These are phyloP conservation scores for Gossypium davidsonii DNA, from an alignment of 441 rosid genomes.

Conservation along the genomic window DNA sequence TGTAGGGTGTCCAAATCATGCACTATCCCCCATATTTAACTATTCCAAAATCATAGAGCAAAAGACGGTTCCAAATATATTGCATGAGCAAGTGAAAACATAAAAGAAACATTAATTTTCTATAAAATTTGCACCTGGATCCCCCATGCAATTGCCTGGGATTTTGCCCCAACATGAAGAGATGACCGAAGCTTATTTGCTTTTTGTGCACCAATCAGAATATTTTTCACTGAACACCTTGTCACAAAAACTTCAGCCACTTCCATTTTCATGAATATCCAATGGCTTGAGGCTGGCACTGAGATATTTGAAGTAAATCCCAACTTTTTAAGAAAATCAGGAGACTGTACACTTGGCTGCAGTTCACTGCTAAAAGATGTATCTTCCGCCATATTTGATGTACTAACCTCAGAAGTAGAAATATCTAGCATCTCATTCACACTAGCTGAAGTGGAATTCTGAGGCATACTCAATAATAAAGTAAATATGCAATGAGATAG, in stretches of 20 bases:
- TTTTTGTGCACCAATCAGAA: constrained; percentile 45
- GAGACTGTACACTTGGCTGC: constrained; percentile 33
- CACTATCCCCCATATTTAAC: background rate
- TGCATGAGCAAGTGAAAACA: background rate
- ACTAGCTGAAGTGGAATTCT: constrained; percentile 24
- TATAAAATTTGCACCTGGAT: constrained; percentile 53
- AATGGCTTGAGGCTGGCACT: constrained; percentile 28
- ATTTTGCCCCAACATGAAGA: constrained; percentile 51
- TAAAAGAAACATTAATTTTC: constrained; percentile 13
- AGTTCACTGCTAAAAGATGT: constrained; percentile 28
- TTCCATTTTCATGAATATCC: constrained; percentile 44
- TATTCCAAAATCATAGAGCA: background rate
- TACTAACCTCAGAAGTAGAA: constrained; percentile 21
- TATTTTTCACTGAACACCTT: constrained; percentile 47
- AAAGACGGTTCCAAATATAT: background rate
- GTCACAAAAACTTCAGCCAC: constrained; percentile 47
- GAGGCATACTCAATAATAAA: constrained; percentile 41
- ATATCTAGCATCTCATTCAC: constrained; percentile 27
- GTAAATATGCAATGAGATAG: constrained; percentile 52
- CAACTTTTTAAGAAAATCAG: constrained; percentile 30
- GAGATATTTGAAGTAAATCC: constrained; percentile 35
- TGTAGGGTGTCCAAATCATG: background rate
- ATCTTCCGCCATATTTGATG: constrained; percentile 23
- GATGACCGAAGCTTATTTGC: constrained; percentile 49
- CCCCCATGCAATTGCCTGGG: constrained; percentile 46